Base-by-base conservation (phyloP, 1,139 yeast species). In the Candida pseudocylindracea region DNA sequence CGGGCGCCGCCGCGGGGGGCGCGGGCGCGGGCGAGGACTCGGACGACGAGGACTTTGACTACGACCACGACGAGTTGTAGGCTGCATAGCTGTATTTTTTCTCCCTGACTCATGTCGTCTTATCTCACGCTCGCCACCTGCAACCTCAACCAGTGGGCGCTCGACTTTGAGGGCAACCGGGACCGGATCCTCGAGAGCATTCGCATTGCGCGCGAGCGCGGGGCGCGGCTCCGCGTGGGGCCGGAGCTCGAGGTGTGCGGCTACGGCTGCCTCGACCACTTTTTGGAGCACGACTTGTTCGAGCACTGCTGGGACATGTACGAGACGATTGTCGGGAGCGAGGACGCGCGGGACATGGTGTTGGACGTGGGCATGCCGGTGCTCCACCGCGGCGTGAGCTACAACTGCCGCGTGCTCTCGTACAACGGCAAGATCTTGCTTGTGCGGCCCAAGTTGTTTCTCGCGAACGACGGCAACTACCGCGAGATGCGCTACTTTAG, bases 401-500 rank as follows among this genome's bases (percentile, higher is more conserved):
- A 80, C 60, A 88, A 88, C 47, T 88, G 98, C 55, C 69, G 99
- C 40, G 54, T 88, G 32, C 57, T 88, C 34, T 76, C 93, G 2
- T 67, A 69, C 48, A 71, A 83, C 53, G 83, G 88, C 20, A 57
- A 68, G 46, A 76, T 88, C 36, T 54, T 85, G 33, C 60, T 85
- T 42, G 88, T 88, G 41, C 68, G 96, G 45, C 99, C 99, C 24
- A 88, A 88, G 48, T 50, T 88, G 32, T 74, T 80, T 65, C 62
- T 91, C 34, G 96, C 96, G 13, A 91, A 88, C 49, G 98, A 88
- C 54, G 99, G 99, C 1, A 88, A 88, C 48, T 88, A 91, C 54
- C 66, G 98, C 34, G 99, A 88, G 51, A 85, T 88, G 96, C 65
- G 99, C 42, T 83, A 73, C 50, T 88, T 88, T 50, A 80, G 93